phyloP scores from a whole-genome alignment of 257 asterid genomes.

The Vinca minor region DNA sequence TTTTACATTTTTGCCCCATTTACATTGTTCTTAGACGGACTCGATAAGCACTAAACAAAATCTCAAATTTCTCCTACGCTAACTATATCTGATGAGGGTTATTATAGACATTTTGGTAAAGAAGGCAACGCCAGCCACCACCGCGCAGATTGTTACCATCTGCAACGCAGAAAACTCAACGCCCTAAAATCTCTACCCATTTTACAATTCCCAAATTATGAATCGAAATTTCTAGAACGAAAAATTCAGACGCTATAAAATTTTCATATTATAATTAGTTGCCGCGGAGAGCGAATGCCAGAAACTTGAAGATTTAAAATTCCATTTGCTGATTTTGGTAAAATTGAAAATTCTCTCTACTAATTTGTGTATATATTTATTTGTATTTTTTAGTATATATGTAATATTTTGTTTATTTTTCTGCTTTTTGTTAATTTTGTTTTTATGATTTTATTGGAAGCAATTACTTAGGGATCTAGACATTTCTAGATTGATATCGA shows the following conservation, averaged over 20 bases:
- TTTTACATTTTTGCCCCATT: too few relatives aligned
- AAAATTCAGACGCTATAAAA: background rate
- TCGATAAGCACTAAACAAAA: too few relatives aligned
- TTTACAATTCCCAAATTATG: background rate
- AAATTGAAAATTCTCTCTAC: background rate
- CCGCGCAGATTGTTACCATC: background rate
- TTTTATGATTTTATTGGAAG: background rate
- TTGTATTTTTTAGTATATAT: background rate
- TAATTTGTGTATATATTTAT: background rate
- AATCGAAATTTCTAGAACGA: background rate
- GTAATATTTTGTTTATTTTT: background rate
- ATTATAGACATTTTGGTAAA: background rate
- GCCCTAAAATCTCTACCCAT: background rate
- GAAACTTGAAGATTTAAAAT: conserved; percentile 2
- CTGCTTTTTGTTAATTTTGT: background rate
- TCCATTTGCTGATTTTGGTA: conserved; percentile 3
- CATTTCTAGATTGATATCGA: background rate
- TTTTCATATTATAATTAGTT: background rate
- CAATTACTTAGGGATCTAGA: conserved; percentile 5
- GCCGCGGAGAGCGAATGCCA: background rate
- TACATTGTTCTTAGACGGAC: too few relatives aligned
- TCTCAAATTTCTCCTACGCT: too few relatives aligned
- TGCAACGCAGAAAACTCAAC: background rate
- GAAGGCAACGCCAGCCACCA: background rate
- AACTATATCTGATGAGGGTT: too few relatives aligned